Conservation (phyloP, 768 basidiomycete species). For the Candolleomyces eurysporus region DNA sequence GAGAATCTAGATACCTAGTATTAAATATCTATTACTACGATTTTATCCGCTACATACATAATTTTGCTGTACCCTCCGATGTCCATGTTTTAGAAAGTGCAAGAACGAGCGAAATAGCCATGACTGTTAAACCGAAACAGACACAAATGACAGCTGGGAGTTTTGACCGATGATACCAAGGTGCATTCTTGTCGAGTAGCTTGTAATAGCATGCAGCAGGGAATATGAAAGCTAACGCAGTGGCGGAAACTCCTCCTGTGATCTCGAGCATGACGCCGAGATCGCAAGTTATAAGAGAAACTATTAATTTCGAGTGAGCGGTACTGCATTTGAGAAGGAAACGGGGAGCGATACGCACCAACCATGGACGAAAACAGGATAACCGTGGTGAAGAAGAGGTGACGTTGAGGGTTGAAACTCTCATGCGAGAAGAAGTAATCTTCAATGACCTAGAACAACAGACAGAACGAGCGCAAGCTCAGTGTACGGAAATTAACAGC, state of each 20-base stretch:
- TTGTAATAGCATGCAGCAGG: conserved; percentile 85
- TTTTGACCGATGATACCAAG: conserved; percentile 71
- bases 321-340: not conserved
- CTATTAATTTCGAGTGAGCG: conserved; percentile 37
- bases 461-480: not conserved
- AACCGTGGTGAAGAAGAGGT: conserved; percentile 86
- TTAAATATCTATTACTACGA: conserved; percentile 3
- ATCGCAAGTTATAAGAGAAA: conserved; percentile 91
- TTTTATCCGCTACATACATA: conserved; percentile 46
- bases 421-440: conserved; percentile 94
- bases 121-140: conserved; percentile 71
- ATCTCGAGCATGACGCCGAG: conserved; percentile 98
- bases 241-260: conserved; percentile 93
- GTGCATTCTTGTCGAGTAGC: conserved; percentile 52
- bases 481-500: not conserved
- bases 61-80: conserved; percentile 64
- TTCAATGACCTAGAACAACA: conserved; percentile 72
- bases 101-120: conserved; percentile 74
- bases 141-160: conserved; percentile 75
- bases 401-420: conserved; percentile 76
- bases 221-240: conserved; percentile 90
- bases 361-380: conserved; percentile 82
- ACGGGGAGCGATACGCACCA: conserved; percentile 11
- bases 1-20: conserved; percentile 3
- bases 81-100: conserved; percentile 81